These are phyloP conservation scores for Phytophthora foliorum DNA, from an alignment of 352 stramenopile genomes.

Conservation along the genomic window DNA sequence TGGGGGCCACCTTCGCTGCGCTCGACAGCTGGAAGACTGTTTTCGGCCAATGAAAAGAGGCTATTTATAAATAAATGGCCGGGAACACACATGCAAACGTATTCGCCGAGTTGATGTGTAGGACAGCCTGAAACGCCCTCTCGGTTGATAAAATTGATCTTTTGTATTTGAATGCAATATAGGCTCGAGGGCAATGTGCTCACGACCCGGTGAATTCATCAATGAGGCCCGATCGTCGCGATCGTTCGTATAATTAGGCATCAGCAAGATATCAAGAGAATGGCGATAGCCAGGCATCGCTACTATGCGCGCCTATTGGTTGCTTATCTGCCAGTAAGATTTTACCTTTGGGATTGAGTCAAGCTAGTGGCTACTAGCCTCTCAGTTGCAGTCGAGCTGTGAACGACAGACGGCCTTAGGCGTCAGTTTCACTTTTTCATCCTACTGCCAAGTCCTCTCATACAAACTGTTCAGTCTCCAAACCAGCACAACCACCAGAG, in stretches of 20 bases:
- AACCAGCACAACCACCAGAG: not conserved
- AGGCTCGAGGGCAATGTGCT: constrained; percentile 3
- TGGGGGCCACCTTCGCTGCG: too few relatives aligned
- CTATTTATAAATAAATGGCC: too few relatives aligned
- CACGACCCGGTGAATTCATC: constrained; percentile 9
- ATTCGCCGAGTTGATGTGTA: too few relatives aligned
- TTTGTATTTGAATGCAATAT: not conserved
- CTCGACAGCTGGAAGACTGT: too few relatives aligned
- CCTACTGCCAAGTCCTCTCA: not conserved
- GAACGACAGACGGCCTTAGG: not conserved
- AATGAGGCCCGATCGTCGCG: not conserved
- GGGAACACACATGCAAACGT: too few relatives aligned
- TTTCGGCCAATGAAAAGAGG: too few relatives aligned
- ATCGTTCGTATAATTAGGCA: not conserved
- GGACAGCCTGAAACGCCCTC: constrained; percentile 7
- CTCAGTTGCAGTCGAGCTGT: too few relatives aligned
- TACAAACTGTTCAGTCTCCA: too few relatives aligned
- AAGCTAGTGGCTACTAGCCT: too few relatives aligned
- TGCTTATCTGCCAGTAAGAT: not conserved
- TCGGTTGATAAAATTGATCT: not conserved
- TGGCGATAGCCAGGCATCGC: not conserved
- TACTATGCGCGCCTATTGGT: not conserved
- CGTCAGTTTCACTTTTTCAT: not conserved
- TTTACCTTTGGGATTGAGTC: too few relatives aligned
- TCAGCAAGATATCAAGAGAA: not conserved